A percentile compares a stretch with the other conserved stretches of the same genome.
phyloP scores from a whole-genome alignment of 495 filamentous ascomycete species.

The Parathielavia appendiculata region DNA sequence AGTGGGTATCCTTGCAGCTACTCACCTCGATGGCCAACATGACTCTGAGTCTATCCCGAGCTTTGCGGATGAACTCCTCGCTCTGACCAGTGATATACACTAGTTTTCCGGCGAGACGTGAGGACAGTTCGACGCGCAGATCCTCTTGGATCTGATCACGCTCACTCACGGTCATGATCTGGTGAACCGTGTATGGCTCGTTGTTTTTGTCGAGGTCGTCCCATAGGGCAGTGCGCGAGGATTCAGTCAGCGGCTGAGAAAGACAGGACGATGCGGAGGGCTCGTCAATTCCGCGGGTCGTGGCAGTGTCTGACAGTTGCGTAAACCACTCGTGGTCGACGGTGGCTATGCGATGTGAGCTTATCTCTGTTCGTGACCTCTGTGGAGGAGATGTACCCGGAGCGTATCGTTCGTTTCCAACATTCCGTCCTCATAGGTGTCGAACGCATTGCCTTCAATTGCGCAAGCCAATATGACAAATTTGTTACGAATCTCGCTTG shows the following conservation, averaged over 20 bases:
- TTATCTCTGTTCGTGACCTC: too few species aligned
- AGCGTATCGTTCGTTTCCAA: conserved; percentile 15
- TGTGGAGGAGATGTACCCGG: conserved; percentile 17
- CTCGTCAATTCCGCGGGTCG: neutral
- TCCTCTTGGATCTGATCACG: conserved; percentile 24
- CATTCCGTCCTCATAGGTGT: conserved; percentile 22
- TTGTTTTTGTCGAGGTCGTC: conserved; percentile 19
- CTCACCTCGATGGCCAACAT: conserved; percentile 36
- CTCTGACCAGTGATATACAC: conserved; percentile 36
- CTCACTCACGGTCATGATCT: conserved; percentile 20
- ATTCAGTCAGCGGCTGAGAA: conserved; percentile 4
- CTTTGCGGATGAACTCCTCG: conserved; percentile 19
- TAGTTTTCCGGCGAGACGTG: conserved; percentile 17
- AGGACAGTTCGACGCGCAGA: conserved; percentile 26
- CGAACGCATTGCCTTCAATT: conserved; percentile 23
- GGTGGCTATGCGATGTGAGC: conserved; percentile 1
- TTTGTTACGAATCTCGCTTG: conserved; percentile 16
- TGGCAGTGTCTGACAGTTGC: neutral
- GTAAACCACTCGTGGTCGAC: conserved; percentile 19
- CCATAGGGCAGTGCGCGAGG: conserved; percentile 14
- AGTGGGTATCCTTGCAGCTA: conserved; percentile 3
- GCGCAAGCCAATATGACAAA: conserved; percentile 16
- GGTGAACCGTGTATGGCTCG: conserved; percentile 2
- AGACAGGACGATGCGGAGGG: neutral
- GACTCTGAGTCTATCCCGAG: conserved; percentile 34